Conservation (phyloP, 805 yeast genomes). For the Candida methanosorbosa region DNA sequence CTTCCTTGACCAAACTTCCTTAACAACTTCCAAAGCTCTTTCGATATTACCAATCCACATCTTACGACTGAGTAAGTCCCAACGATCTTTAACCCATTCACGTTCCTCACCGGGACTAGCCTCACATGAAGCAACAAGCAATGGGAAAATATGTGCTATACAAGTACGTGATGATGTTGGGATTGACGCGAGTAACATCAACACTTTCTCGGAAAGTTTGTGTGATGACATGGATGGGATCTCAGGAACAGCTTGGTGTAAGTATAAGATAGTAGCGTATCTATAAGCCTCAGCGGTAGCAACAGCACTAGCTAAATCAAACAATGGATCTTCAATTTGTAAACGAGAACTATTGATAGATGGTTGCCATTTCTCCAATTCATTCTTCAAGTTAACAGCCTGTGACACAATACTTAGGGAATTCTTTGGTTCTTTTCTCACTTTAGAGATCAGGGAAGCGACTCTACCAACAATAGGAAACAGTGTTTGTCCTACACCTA, state of each 20-base stretch:
- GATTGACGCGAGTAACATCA: slow-evolving; percentile 52
- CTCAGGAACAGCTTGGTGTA: slow-evolving; percentile 68
- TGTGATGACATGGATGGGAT: slow-evolving; percentile 47
- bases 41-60: slow-evolving; percentile 64
- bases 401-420: slow-evolving; percentile 39
- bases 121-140: slow-evolving; percentile 59
- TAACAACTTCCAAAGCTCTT: slow-evolving; percentile 57
- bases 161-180: slow-evolving; percentile 50
- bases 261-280: slow-evolving; percentile 46
- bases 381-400: slow-evolving; percentile 47
- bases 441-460: slow-evolving; percentile 44
- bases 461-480: slow-evolving; percentile 60
- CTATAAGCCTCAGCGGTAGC: slow-evolving; percentile 68
- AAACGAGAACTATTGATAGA: slow-evolving; percentile 15
- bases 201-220: slow-evolving; percentile 49
- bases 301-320: slow-evolving; percentile 52
- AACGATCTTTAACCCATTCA: slow-evolving; percentile 50
- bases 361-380: slow-evolving; percentile 52
- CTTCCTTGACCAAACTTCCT: slow-evolving; percentile 63
- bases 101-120: slow-evolving; percentile 50
- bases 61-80: slow-evolving; percentile 43
- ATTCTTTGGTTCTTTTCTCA: slow-evolving; percentile 32
- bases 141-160: slow-evolving; percentile 56
- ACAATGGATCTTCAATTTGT: slow-evolving; percentile 32
- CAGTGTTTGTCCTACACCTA: slow-evolving; percentile 59